phyloP scores from a whole-genome alignment of 768 basidiomycete genomes.

The Gelatoporia subvermispora region DNA sequence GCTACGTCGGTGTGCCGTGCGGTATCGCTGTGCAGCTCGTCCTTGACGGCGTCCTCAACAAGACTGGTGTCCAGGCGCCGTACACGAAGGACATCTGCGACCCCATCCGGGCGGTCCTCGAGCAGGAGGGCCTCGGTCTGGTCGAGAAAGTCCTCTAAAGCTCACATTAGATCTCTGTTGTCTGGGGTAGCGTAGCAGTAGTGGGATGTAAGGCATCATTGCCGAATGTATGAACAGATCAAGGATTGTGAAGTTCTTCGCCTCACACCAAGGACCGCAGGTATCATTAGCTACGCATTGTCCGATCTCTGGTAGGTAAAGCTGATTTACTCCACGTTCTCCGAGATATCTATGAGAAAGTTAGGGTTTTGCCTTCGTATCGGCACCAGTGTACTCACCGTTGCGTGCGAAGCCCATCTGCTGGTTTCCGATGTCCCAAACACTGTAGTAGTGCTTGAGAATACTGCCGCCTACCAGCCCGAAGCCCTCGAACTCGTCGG shows the following conservation, averaged over 20 bases:
- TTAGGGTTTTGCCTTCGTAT: no score
- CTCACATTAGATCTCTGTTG: not conserved
- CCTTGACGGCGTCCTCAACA: conserved; percentile 76
- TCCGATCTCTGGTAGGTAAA: no score
- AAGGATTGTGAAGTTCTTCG: no score
- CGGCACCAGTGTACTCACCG: not conserved
- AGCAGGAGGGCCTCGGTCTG: conserved; percentile 71
- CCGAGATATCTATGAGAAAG: no score
- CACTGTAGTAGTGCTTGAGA: conserved; percentile 55
- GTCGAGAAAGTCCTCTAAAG: conserved; percentile 61
- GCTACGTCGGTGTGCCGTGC: conserved; percentile 88
- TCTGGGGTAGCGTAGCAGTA: no score
- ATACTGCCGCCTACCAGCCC: conserved; percentile 48
- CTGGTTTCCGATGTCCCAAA: conserved; percentile 49
- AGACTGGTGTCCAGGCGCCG: conserved; percentile 79
- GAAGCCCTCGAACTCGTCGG: conserved; percentile 36
- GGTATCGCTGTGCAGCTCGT: conserved; percentile 92
- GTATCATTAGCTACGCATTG: no score
- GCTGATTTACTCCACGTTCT: no score
- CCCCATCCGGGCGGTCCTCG: conserved; percentile 59
- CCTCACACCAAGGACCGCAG: no score
- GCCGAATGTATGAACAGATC: no score
- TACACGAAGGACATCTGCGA: conserved; percentile 85
- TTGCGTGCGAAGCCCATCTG: conserved; percentile 51
- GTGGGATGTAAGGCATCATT: no score